These are phyloP conservation scores for Aspergillus sp. DNA, from an alignment of 2,329 filamentous ascomycete species.

Conservation along the genomic window DNA sequence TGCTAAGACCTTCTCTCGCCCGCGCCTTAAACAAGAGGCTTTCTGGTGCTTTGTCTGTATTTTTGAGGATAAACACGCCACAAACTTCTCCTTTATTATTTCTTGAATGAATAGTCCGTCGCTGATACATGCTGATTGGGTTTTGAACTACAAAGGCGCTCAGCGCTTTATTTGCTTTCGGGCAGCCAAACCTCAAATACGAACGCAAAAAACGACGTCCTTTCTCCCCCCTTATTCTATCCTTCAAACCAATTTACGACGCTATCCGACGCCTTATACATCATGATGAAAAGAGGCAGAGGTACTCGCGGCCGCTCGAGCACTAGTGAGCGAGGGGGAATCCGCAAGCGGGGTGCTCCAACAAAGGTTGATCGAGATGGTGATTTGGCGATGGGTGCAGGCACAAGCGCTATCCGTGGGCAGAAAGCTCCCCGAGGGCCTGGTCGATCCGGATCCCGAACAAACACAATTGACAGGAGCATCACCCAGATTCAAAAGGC, in stretches of 20 bases:
- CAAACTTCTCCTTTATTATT: neutral
- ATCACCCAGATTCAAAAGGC: constrained; percentile 39
- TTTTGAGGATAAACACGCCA: neutral
- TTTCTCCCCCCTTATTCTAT: neutral
- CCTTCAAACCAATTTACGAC: neutral
- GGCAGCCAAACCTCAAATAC: neutral
- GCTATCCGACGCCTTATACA: constrained; percentile 4
- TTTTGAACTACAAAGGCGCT: constrained; percentile 26
- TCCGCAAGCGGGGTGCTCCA: constrained; percentile 49
- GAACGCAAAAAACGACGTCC: neutral
- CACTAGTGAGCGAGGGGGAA: constrained; percentile 46
- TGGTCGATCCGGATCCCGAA: constrained; percentile 23
- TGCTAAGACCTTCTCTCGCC: neutral
- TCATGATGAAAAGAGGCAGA: constrained; percentile 35
- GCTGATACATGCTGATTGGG: constrained; percentile 23
- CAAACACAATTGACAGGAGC: constrained; percentile 30
- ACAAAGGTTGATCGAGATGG: constrained; percentile 59
- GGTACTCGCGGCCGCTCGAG: constrained; percentile 29
- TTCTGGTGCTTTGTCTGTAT: neutral
- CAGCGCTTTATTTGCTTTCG: constrained; percentile 23
- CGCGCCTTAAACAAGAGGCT: neutral
- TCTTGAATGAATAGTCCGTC: constrained; percentile 1
- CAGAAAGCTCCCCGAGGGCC: constrained; percentile 35
- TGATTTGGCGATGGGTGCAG: constrained; percentile 59
- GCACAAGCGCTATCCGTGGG: constrained; percentile 32